These are phyloP conservation scores for Nemania sp. DNA, from an alignment of 2,329 filamentous ascomycete species.

Conservation along the genomic window DNA sequence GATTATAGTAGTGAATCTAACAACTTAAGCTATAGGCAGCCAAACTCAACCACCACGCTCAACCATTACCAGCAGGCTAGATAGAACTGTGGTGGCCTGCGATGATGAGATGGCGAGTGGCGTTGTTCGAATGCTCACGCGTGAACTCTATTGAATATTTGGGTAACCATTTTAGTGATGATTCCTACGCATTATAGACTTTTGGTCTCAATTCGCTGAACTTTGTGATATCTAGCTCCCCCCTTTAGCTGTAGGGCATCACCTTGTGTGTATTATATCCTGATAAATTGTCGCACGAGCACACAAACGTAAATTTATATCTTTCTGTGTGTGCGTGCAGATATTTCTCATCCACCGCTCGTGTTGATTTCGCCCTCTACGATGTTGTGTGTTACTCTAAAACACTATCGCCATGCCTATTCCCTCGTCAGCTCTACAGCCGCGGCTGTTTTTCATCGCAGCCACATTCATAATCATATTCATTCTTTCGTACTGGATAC, in stretches of 20 bases:
- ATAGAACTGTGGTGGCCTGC: background rate
- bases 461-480: background rate
- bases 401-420: background rate
- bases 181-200: no score
- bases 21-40: no score
- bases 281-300: background rate
- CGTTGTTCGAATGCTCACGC: background rate
- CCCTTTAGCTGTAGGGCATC: background rate
- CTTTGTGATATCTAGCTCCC: background rate
- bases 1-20: no score
- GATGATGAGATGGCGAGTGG: background rate
- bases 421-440: background rate
- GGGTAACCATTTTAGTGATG: no score
- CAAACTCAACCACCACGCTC: no score
- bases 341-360: background rate
- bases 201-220: background rate
- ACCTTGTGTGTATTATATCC: background rate
- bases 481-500: background rate
- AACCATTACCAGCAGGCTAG: background rate
- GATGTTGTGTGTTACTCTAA: background rate
- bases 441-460: background rate
- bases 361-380: background rate
- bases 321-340: background rate
- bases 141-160: background rate
- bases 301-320: background rate